phyloP scores from a whole-genome alignment of 345 rosid species.

The Mallotus nudiflorus region DNA sequence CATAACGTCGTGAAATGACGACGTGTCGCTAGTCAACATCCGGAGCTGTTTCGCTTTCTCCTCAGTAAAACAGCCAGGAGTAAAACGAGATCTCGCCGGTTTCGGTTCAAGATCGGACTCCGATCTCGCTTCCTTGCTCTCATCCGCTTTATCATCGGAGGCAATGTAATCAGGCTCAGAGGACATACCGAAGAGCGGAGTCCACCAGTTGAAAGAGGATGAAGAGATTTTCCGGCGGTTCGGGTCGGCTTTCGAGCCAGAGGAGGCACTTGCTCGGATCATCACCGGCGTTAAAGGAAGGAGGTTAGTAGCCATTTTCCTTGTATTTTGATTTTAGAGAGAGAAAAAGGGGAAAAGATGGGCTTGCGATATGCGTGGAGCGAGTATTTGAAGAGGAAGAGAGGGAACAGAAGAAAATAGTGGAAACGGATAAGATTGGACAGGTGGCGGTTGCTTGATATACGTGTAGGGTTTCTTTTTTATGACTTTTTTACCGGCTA shows the following conservation, averaged over 20 bases:
- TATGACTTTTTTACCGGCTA: slow-evolving; percentile 6
- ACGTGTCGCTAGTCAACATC: slow-evolving; percentile 43
- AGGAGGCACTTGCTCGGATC: slow-evolving; percentile 23
- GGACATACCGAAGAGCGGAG: slow-evolving; percentile 58
- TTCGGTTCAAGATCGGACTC: slow-evolving; percentile 16
- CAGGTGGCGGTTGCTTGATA: slow-evolving; percentile 5
- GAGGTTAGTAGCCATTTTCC: slow-evolving; percentile 45
- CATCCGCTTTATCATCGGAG: slow-evolving; percentile 9
- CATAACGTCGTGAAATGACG: slow-evolving; percentile 64
- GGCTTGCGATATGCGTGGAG: neutral
- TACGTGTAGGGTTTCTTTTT: neutral
- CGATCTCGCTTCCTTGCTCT: slow-evolving; percentile 4
- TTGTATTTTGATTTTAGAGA: no score
- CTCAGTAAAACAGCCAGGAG: slow-evolving; percentile 54
- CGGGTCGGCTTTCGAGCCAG: slow-evolving; percentile 22
- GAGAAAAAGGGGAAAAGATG: neutral
- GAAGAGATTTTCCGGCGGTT: slow-evolving; percentile 16
- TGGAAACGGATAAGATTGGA: slow-evolving; percentile 16
- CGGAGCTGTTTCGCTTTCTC: slow-evolving; percentile 66
- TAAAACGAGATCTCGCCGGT: slow-evolving; percentile 29
- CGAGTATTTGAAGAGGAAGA: slow-evolving; percentile 2
- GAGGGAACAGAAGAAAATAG: neutral
- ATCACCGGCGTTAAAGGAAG: slow-evolving; percentile 18
- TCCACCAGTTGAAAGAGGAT: slow-evolving; percentile 46
- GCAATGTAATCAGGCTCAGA: slow-evolving; percentile 57